phyloP scores from a whole-genome alignment of 495 filamentous ascomycete species.

The Lentithecium fluviatile region DNA sequence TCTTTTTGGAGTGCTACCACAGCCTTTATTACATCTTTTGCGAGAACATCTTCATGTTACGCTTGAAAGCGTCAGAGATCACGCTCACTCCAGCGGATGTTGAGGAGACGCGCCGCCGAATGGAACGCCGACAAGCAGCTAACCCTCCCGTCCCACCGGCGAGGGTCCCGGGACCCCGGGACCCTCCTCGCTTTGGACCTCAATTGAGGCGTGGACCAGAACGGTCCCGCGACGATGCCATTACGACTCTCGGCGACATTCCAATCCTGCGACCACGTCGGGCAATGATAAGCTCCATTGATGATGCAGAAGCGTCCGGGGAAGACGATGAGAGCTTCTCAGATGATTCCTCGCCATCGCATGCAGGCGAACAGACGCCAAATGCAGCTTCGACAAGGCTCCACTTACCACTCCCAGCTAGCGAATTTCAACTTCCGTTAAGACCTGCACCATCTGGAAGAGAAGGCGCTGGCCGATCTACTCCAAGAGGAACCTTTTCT shows the following conservation, averaged over 20 bases:
- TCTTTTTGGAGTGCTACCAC: neutral
- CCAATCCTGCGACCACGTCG: conserved; percentile 17
- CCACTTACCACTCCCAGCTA: neutral
- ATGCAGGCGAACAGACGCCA: neutral
- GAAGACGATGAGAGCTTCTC: neutral
- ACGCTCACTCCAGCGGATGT: conserved; percentile 35
- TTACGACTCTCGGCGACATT: conserved; percentile 23
- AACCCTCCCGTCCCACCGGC: neutral
- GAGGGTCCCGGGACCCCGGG: neutral
- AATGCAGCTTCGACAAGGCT: neutral
- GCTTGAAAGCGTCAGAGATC: conserved; percentile 35
- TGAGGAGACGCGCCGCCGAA: conserved; percentile 27
- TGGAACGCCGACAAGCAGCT: conserved; percentile 21
- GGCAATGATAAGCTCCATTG: conserved; percentile 4
- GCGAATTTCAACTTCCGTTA: conserved; percentile 12
- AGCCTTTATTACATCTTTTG: neutral
- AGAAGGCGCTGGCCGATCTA: neutral
- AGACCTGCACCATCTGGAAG: conserved; percentile 6
- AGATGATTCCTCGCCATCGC: neutral
- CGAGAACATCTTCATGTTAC: conserved; percentile 28
- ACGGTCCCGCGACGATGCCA: conserved; percentile 29
- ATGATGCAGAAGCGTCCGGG: conserved; percentile 8
- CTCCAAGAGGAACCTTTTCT: conserved; percentile 7
- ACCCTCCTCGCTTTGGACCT: conserved; percentile 6
- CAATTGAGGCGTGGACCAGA: conserved; percentile 25